These are phyloP conservation scores for Trichosporon sp. DNA, from an alignment of 1,284 basidiomycete genomes.

Conservation along the genomic window DNA sequence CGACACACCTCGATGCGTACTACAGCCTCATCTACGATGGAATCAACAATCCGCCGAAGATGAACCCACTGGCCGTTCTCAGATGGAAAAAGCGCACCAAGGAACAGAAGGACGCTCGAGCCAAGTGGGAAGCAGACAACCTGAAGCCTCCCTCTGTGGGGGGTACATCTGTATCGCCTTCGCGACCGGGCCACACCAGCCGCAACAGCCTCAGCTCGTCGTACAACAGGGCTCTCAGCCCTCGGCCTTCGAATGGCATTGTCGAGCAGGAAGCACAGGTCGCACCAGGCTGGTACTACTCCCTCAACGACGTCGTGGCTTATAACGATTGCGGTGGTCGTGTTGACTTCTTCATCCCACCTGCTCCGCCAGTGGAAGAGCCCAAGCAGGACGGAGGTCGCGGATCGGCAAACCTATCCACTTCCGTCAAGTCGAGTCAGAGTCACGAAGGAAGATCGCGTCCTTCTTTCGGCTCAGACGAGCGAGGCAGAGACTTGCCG, in stretches of 20 bases:
- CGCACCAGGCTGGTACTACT: conserved; percentile 31
- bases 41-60: conserved; percentile 34
- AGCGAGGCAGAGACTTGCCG: not conserved
- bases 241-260: not conserved
- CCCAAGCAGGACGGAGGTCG: not conserved
- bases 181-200: not conserved
- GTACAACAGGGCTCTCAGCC: not conserved
- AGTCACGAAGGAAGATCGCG: not conserved
- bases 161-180: not conserved
- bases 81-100: conserved; percentile 33
- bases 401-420: not conserved
- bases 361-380: not conserved
- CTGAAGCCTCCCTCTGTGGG: not conserved
- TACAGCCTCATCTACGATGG: conserved; percentile 41
- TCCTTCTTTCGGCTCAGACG: conserved; percentile 6
- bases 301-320: conserved; percentile 31
- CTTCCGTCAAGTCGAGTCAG: not conserved
- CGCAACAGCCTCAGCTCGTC: not conserved
- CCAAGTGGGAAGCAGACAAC: conserved; percentile 28
- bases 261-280: not conserved
- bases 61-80: conserved; percentile 40
- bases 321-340: conserved; percentile 33
- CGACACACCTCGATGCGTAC: conserved; percentile 40
- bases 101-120: conserved; percentile 28
- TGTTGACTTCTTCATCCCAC: conserved; percentile 43